Conservation (phyloP, 768 basidiomycete species). For the Leccinum olivaceopallidum region DNA sequence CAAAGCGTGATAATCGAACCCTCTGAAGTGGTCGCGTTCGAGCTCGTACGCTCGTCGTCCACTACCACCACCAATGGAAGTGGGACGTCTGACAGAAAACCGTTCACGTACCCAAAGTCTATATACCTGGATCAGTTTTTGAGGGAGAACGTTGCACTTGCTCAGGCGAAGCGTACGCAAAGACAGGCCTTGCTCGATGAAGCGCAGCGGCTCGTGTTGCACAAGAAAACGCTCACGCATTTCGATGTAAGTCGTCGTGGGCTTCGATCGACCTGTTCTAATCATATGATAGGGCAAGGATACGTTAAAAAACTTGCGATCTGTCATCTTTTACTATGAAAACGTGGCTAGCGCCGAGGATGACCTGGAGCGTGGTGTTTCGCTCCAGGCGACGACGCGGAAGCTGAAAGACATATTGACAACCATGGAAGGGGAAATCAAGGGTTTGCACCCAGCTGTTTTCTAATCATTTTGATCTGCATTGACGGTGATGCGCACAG, state of each 20-base stretch:
- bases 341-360: constrained; percentile 53
- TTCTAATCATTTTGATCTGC: neutral
- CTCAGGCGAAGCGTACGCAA: constrained; percentile 35
- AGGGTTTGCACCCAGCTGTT: constrained; percentile 40
- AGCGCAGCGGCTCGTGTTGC: constrained; percentile 45
- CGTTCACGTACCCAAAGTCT: constrained; percentile 60
- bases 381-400: constrained; percentile 43
- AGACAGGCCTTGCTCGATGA: constrained; percentile 46
- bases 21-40: constrained; percentile 65
- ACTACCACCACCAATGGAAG: constrained; percentile 16
- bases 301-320: constrained; percentile 58
- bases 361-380: constrained; percentile 45
- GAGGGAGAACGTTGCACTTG: constrained; percentile 50
- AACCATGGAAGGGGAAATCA: constrained; percentile 51
- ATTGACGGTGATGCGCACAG: constrained; percentile 35
- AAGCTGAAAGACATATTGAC: constrained; percentile 56
- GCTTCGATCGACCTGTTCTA: neutral
- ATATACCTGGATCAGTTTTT: constrained; percentile 77
- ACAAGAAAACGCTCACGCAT: constrained; percentile 48
- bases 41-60: constrained; percentile 36
- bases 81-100: constrained; percentile 27
- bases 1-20: constrained; percentile 64
- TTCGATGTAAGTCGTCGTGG: constrained; percentile 50
- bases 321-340: constrained; percentile 71
- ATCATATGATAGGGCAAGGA: constrained; percentile 52